phyloP scores from a whole-genome alignment of 2,329 filamentous ascomycete species.

The Penicillium frequentans region DNA sequence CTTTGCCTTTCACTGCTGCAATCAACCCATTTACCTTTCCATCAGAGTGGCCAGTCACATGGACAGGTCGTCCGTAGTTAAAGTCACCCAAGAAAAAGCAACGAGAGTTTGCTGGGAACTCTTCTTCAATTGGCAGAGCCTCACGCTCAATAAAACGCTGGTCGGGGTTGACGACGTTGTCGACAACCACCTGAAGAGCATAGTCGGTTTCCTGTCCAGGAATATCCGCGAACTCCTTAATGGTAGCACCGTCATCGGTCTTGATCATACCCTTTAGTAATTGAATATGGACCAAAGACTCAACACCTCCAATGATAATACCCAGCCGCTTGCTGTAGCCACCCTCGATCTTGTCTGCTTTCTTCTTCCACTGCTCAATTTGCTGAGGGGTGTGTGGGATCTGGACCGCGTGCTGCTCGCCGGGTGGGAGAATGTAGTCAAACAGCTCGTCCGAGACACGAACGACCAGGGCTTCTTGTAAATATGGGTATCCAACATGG shows the following conservation, averaged over 20 bases:
- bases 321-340: slow-evolving; percentile 89
- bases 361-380: slow-evolving; percentile 80
- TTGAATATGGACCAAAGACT: slow-evolving; percentile 87
- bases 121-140: slow-evolving; percentile 85
- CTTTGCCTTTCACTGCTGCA: slow-evolving; percentile 68
- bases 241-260: slow-evolving; percentile 82
- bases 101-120: slow-evolving; percentile 79
- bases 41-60: slow-evolving; percentile 71
- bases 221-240: slow-evolving; percentile 90
- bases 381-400: slow-evolving; percentile 73
- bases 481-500: slow-evolving; percentile 90
- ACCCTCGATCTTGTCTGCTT: slow-evolving; percentile 77
- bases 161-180: slow-evolving; percentile 86
- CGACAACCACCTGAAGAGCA: slow-evolving; percentile 86
- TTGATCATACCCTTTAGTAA: slow-evolving; percentile 90
- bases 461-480: slow-evolving; percentile 88
- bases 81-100: slow-evolving; percentile 95
- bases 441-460: slow-evolving; percentile 92
- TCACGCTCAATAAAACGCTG: slow-evolving; percentile 87
- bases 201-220: slow-evolving; percentile 85
- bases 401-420: slow-evolving; percentile 64
- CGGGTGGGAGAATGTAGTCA: slow-evolving; percentile 71
- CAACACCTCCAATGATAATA: slow-evolving; percentile 80
- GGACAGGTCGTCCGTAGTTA: slow-evolving; percentile 86
- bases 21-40: slow-evolving; percentile 79